These are phyloP conservation scores for Corymbia calophylla DNA, from an alignment of 441 rosid species.

Conservation along the genomic window DNA sequence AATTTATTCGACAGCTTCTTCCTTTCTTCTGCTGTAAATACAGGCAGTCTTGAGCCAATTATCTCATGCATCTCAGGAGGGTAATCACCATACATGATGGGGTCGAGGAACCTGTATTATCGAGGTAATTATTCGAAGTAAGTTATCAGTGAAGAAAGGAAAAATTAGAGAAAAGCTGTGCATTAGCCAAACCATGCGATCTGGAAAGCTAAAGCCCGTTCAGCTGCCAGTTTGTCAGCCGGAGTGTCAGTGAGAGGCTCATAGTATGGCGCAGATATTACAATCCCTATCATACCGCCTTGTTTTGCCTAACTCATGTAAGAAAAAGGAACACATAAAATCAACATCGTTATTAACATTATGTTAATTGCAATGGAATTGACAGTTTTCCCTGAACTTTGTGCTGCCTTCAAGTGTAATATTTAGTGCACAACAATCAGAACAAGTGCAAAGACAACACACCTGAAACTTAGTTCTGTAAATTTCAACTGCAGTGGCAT, in stretches of 20 bases:
- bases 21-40: slow-evolving; percentile 22
- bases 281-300: slow-evolving; percentile 33
- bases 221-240: slow-evolving; percentile 24
- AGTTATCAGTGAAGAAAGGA: not conserved
- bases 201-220: slow-evolving; percentile 24
- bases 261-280: slow-evolving; percentile 8
- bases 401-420: not conserved
- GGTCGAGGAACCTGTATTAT: slow-evolving; percentile 31
- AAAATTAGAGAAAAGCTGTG: not conserved
- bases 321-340: not conserved
- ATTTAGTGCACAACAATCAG: not conserved
- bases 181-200: slow-evolving; percentile 23
- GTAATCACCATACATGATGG: slow-evolving; percentile 36
- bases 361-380: not conserved
- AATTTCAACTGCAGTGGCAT: slow-evolving; percentile 34
- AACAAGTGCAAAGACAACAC: not conserved
- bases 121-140: not conserved
- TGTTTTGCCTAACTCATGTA: slow-evolving; percentile 16
- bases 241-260: slow-evolving; percentile 27
- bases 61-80: slow-evolving; percentile 37
- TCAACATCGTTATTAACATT: not conserved
- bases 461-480: slow-evolving; percentile 32
- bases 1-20: slow-evolving; percentile 19
- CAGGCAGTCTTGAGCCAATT: slow-evolving; percentile 28
- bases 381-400: not conserved